phyloP scores from a whole-genome alignment of 768 basidiomycete genomes.

The Xanthoconium purpureum region DNA sequence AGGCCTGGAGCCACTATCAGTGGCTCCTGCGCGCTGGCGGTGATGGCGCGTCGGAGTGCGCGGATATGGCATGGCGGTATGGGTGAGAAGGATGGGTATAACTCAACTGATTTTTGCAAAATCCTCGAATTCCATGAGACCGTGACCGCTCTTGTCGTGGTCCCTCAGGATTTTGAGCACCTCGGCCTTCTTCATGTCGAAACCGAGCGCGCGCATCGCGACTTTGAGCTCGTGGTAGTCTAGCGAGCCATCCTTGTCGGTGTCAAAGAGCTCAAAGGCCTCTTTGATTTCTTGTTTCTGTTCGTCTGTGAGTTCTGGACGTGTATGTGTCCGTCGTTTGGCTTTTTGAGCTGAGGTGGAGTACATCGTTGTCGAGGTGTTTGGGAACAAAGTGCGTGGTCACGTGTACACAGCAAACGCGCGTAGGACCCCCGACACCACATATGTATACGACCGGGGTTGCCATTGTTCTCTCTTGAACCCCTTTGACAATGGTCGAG shows the following conservation, averaged over 20 bases:
- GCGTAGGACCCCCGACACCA: conserved; percentile 27
- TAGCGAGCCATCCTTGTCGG: conserved; percentile 93
- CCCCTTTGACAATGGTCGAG: too few relatives aligned
- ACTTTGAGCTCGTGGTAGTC: conserved; percentile 99
- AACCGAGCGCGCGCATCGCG: conserved; percentile 95
- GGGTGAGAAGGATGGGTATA: too few relatives aligned
- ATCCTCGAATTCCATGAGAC: conserved; percentile 88
- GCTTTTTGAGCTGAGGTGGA: conserved; percentile 58
- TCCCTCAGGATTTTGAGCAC: conserved; percentile 92
- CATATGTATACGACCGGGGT: background rate
- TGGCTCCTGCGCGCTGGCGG: background rate
- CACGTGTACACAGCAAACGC: conserved; percentile 29
- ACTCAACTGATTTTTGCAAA: conserved; percentile 90
- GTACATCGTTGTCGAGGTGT: conserved; percentile 35
- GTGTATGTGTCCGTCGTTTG: conserved; percentile 67
- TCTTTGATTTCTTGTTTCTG: conserved; percentile 97
- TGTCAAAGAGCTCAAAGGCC: conserved; percentile 98
- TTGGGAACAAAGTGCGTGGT: conserved; percentile 2
- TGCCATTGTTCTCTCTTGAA: too few relatives aligned
- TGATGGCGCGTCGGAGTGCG: conserved; percentile 1
- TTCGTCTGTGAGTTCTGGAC: conserved; percentile 83
- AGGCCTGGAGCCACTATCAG: background rate
- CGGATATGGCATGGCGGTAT: background rate
- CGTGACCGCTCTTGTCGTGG: conserved; percentile 78
- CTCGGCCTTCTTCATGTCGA: conserved; percentile 98